Conservation (phyloP, 495 filamentous ascomycete genomes). For the Parmelia sp. region DNA sequence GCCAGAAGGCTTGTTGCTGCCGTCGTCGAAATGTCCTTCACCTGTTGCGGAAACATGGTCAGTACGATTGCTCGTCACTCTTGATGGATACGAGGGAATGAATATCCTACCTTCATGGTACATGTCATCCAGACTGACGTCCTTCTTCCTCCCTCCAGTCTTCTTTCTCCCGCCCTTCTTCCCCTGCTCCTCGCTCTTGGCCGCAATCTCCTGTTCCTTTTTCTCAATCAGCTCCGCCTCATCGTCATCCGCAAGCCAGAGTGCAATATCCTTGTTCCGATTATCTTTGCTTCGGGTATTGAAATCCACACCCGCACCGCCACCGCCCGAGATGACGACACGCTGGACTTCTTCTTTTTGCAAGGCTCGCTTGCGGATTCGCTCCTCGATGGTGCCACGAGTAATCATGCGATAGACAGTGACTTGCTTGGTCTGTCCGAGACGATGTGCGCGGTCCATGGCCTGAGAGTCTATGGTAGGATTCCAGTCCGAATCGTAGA, state of each 20-base stretch:
- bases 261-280: slow-evolving; percentile 88
- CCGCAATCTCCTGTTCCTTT: slow-evolving; percentile 76
- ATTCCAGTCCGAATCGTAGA: slow-evolving; percentile 99
- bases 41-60: slow-evolving; percentile 46
- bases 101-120: slow-evolving; percentile 84
- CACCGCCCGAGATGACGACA: slow-evolving; percentile 92
- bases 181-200: slow-evolving; percentile 45
- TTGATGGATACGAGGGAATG: background rate
- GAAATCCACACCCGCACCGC: slow-evolving; percentile 80
- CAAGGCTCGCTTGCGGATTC: slow-evolving; percentile 91
- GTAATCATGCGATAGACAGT: slow-evolving; percentile 98
- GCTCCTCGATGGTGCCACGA: slow-evolving; percentile 94
- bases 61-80: background rate
- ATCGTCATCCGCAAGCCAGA: slow-evolving; percentile 95
- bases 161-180: slow-evolving; percentile 49
- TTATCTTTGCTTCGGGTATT: slow-evolving; percentile 85
- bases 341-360: slow-evolving; percentile 99
- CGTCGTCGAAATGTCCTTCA: slow-evolving; percentile 89
- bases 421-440: slow-evolving; percentile 93
- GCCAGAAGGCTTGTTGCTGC: slow-evolving; percentile 69
- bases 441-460: slow-evolving; percentile 97
- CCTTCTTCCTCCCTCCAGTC: slow-evolving; percentile 56
- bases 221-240: slow-evolving; percentile 85
- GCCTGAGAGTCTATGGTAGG: slow-evolving; percentile 97
- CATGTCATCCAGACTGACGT: slow-evolving; percentile 87